Base-by-base conservation (phyloP, 1,139 yeast species). In the Geotrichum armillariae region DNA sequence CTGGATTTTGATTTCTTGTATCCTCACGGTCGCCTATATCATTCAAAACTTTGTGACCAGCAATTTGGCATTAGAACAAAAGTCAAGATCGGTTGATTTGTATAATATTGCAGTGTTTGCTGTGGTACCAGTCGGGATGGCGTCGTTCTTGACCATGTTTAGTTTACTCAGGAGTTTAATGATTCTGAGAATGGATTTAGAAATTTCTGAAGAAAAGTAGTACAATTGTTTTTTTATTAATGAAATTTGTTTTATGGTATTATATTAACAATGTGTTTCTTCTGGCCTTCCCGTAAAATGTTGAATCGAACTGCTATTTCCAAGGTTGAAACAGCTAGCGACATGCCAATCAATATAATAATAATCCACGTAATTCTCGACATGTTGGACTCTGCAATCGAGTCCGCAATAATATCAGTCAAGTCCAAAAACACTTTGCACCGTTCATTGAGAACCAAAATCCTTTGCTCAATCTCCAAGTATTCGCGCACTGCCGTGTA, bases 121-220 rank as follows among this genome's bases (percentile, higher is more conserved):
- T 1, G 98, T 93, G 47, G 96, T 93, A 4, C 99, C 99, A 0
- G 91, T 93, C 21, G 99, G 99, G 0, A 63, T 93, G 54, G 97
- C 99, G 2, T 88, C 97, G 60, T 93, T 93, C 61, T 70, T 91
- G 23, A 90, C 98, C 4, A 89, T 91, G 96, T 73, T 90, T 25
- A 94, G 91, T 0, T 70, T 91, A 45, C 70, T 90, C 27, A 72
- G 97, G 56, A 80, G 89, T 48, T 67, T 90, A 46, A 73, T 90
- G 59, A 86, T 90, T 35, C 74, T 89, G 44, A 76, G 95, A 53
- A 70, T 87, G 51, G 95, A 86, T 60, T 75, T 85, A 16, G 88
- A 82, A 52, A 45, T 32, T 12, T 11, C 14, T 14, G 22, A 34
- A 25, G 7, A 16, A 27, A 22, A n/a, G 6, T 17, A 27, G 8